Conservation (phyloP, 805 yeast species). For the Clavispora phyllophila region DNA sequence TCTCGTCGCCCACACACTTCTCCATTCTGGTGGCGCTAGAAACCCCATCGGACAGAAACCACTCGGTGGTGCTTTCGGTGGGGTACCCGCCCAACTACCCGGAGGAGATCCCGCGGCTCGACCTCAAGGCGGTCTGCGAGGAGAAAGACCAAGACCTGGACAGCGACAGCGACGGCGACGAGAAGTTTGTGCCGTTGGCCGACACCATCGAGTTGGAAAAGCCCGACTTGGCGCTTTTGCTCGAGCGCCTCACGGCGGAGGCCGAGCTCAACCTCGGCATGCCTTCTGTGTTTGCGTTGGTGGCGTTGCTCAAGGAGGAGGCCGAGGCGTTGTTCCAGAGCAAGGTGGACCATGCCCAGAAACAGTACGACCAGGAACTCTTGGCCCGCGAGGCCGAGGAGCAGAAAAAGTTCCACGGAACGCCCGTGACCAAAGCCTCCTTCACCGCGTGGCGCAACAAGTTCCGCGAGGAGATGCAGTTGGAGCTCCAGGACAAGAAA, state of each 20-base stretch:
- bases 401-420: slow-evolving; percentile 86
- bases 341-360: slow-evolving; percentile 52
- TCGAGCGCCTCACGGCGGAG: slow-evolving; percentile 43
- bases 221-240: slow-evolving; percentile 40
- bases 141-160: slow-evolving; percentile 36
- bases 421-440: slow-evolving; percentile 79
- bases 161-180: slow-evolving; percentile 26
- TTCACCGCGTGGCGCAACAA: slow-evolving; percentile 65
- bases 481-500: slow-evolving; percentile 52
- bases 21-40: slow-evolving; percentile 62
- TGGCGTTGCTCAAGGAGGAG: slow-evolving; percentile 72
- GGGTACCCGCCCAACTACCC: slow-evolving; percentile 78
- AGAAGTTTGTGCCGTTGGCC: slow-evolving; percentile 47
- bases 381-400: slow-evolving; percentile 71
- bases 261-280: slow-evolving; percentile 82
- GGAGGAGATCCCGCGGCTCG: slow-evolving; percentile 63
- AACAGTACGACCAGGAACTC: slow-evolving; percentile 52
- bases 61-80: slow-evolving; percentile 54
- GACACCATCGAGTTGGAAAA: slow-evolving; percentile 54
- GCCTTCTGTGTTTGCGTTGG: slow-evolving; percentile 82
- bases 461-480: slow-evolving; percentile 70
- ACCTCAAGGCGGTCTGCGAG: slow-evolving; percentile 29
- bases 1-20: slow-evolving; percentile 44
- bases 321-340: slow-evolving; percentile 65
- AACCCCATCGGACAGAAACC: slow-evolving; percentile 56